Base-by-base conservation (phyloP, 1,284 basidiomycete species). In the Cutaneotrichosporon arboriforme region DNA sequence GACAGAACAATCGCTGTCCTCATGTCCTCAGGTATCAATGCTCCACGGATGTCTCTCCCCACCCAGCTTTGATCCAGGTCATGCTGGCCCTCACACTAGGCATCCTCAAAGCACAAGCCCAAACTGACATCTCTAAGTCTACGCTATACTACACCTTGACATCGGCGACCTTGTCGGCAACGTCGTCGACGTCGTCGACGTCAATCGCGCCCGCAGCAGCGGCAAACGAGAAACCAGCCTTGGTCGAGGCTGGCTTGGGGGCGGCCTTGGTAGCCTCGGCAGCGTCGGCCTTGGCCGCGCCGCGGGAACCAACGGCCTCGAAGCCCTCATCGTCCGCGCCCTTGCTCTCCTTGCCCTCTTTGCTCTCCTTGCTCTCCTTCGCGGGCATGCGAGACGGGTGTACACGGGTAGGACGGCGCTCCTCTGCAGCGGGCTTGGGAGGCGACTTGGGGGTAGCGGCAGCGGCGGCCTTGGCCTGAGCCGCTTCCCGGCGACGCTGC, bases 161-260 rank as follows among this genome's bases (percentile, higher is more conserved):
- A 46, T 63, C 59, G 39, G 54, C 60, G 14, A 61, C 65, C 43
- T 60, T 55, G 46, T 68, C 66, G 23, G 60, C 59, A 17, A 63
- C 59, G 23, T 59, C 61, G 37, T 65, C 59, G 13, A 57, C 60
- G 37, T 60, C 59, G 20, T 61, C 62, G 8, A 59, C 63, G 26
- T 41, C 47, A 9, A 64, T 46, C 33, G 60, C 49, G 22, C 59
- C 57, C 2, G 68, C 69, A 17, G 70, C 72, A 14, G 67, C 67
- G 2, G 72, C 70, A 52, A 74, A 76, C 26, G 64, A 67, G 58
- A 76, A 76, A 26, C 63, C 64, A 41, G 61, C 62, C 38, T 66
- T 66, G 39, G 61, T 53, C 12, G 38, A 39, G 17, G 51, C 49
- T 13, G 46, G 17, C 41, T 53, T 43, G 21, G 49, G 47, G 31